Conservation (phyloP, 1,139 yeast species). For the Kodamaea fungicola region DNA sequence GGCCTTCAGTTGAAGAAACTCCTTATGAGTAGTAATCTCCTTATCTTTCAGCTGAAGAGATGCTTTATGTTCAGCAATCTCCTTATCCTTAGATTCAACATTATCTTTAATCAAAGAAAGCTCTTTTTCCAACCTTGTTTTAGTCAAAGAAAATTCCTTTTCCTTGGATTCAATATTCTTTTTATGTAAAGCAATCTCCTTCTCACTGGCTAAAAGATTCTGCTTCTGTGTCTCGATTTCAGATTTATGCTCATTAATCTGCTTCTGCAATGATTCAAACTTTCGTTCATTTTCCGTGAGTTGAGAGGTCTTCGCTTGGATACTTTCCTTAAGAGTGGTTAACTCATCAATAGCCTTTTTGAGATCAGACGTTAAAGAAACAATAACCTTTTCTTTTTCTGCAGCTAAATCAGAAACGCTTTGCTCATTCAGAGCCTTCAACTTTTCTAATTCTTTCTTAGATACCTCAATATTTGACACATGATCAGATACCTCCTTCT, state of each 20-base stretch:
- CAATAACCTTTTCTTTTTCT: too few relatives aligned
- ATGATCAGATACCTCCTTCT: too few relatives aligned
- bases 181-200: not conserved
- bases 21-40: not conserved
- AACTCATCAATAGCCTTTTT: too few relatives aligned
- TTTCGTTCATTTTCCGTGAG: not conserved
- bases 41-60: not conserved
- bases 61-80: conserved; percentile 1
- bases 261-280: too few relatives aligned
- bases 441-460: too few relatives aligned
- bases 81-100: conserved; percentile 1
- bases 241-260: too few relatives aligned
- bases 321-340: too few relatives aligned
- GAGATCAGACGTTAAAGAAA: too few relatives aligned
- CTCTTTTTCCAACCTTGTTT: not conserved
- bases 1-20: not conserved
- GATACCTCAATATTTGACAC: too few relatives aligned
- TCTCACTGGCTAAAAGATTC: not conserved
- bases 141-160: not conserved
- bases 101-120: not conserved
- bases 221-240: not conserved
- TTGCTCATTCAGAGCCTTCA: too few relatives aligned
- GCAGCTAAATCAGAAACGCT: too few relatives aligned
- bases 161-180: not conserved
- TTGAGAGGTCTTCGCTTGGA: not conserved